Evolutionary conservation across 805 yeast genomes (phyloP).

Genomic region (Yamadazyma paraphyllophila): DNA sequence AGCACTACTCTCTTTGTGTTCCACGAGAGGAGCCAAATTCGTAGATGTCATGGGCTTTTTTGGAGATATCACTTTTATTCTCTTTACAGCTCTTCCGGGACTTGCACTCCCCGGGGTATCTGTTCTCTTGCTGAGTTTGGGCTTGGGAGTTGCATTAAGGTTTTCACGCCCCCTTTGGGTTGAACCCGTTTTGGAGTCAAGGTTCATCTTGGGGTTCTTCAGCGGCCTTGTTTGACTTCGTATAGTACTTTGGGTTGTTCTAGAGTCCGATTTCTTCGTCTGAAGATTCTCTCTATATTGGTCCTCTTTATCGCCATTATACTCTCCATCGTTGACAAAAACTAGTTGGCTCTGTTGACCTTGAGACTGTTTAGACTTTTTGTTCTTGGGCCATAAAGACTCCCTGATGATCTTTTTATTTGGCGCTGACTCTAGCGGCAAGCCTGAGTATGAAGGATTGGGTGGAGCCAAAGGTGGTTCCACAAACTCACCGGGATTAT

Average conservation of each 20-base stretch:
- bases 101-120: slow-evolving; percentile 6
- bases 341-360: not conserved
- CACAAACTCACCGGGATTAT: slow-evolving; percentile 27
- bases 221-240: slow-evolving; percentile 15
- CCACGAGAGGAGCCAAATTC: slow-evolving; percentile 2
- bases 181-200: not conserved
- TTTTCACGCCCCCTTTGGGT: not conserved
- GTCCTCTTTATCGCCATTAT: not conserved
- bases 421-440: slow-evolving; percentile 70
- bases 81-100: slow-evolving; percentile 18
- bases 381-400: slow-evolving; percentile 48
- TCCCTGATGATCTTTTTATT: slow-evolving; percentile 56
- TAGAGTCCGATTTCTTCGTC: slow-evolving; percentile 14
- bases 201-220: slow-evolving; percentile 1
- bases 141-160: slow-evolving; percentile 1
- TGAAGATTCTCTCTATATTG: slow-evolving; percentile 13
- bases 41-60: slow-evolving; percentile 22
- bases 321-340: not conserved
- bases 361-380: slow-evolving; percentile 12
- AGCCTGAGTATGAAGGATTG: slow-evolving; percentile 64
- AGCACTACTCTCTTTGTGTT: not conserved
- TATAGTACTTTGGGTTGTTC: slow-evolving; percentile 18
- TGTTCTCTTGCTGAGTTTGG: slow-evolving; percentile 10
- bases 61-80: slow-evolving; percentile 32
- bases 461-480: slow-evolving; percentile 63